These are phyloP conservation scores for Aureobasidium sp. DNA, from an alignment of 2,329 filamentous ascomycete species.

Conservation along the genomic window DNA sequence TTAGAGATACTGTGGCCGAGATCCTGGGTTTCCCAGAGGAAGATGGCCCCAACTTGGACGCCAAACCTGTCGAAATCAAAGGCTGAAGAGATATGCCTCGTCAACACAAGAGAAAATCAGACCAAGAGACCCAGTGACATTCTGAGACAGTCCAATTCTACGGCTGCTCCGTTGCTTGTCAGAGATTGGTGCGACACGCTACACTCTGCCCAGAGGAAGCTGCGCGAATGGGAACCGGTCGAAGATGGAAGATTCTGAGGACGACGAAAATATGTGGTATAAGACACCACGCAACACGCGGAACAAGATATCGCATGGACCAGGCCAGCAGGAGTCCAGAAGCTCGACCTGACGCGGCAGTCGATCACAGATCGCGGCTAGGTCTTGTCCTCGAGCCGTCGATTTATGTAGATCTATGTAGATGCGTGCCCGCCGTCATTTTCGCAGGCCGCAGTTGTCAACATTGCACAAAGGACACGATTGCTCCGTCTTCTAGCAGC, in stretches of 20 bases:
- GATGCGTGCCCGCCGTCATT: background rate
- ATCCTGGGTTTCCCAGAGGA: conserved; percentile 12
- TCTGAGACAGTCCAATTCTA: background rate
- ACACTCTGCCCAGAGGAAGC: background rate
- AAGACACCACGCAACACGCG: background rate
- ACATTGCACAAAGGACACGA: background rate
- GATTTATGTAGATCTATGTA: background rate
- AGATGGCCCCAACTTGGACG: background rate
- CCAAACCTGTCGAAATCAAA: background rate
- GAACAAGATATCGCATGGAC: no score
- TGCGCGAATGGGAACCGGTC: background rate
- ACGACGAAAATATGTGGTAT: background rate
- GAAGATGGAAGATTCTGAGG: background rate
- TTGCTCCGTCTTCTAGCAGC: background rate
- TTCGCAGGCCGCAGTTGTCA: background rate
- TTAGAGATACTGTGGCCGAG: conserved; percentile 22
- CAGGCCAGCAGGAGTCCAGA: background rate
- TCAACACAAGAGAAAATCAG: background rate
- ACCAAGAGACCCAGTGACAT: background rate
- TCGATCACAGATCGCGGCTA: no score
- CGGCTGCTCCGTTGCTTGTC: no score
- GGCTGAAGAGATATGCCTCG: background rate
- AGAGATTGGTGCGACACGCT: background rate
- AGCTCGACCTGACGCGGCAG: background rate
- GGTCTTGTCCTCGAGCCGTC: background rate